A percentile compares a stretch with the other conserved stretches of the same genome.
Conservation (phyloP, 2,329 filamentous ascomycete species). For the Botrytis pseudocinerea region DNA sequence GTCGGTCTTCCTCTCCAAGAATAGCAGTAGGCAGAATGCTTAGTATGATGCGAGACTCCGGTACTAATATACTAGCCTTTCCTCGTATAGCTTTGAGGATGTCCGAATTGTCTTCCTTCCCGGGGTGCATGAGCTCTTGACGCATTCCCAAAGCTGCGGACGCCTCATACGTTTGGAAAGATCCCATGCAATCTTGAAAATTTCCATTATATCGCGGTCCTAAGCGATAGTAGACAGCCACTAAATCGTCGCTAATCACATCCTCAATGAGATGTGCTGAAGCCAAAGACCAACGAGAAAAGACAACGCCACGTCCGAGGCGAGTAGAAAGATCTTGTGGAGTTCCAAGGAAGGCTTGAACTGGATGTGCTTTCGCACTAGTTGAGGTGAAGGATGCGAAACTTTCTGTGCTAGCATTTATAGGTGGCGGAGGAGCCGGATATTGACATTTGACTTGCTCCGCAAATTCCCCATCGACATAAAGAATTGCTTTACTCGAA, state of each 20-base stretch:
- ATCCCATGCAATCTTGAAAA: slow-evolving; percentile 93
- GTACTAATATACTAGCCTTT: slow-evolving; percentile 78
- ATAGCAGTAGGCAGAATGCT: slow-evolving; percentile 80
- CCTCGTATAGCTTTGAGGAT: slow-evolving; percentile 85
- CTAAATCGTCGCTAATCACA: slow-evolving; percentile 82
- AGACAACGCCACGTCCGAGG: slow-evolving; percentile 69
- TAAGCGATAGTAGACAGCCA: slow-evolving; percentile 87
- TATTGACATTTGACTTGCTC: slow-evolving; percentile 91
- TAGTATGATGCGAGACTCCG: slow-evolving; percentile 78
- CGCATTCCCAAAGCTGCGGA: slow-evolving; percentile 87
- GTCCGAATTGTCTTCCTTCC: slow-evolving; percentile 87
- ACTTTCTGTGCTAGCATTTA: slow-evolving; percentile 63
- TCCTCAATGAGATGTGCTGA: slow-evolving; percentile 89
- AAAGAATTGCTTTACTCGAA: slow-evolving; percentile 80
- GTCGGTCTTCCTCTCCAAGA: slow-evolving; percentile 77
- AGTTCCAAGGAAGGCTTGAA: slow-evolving; percentile 92
- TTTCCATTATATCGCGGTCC: slow-evolving; percentile 92
- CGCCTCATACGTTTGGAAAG: slow-evolving; percentile 93
- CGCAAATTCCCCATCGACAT: slow-evolving; percentile 89
- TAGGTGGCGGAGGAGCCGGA: slow-evolving; percentile 69
- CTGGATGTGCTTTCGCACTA: slow-evolving; percentile 59
- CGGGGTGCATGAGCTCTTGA: slow-evolving; percentile 86
- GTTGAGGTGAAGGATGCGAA: slow-evolving; percentile 70
- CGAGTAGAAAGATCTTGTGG: slow-evolving; percentile 81
- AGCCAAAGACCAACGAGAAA: slow-evolving; percentile 84